Evolutionary conservation across 192 early-diverging fungal species (phyloP), one percentile per base, ranked within the genome.

Genomic region (Linnemannia exigua): DNA sequence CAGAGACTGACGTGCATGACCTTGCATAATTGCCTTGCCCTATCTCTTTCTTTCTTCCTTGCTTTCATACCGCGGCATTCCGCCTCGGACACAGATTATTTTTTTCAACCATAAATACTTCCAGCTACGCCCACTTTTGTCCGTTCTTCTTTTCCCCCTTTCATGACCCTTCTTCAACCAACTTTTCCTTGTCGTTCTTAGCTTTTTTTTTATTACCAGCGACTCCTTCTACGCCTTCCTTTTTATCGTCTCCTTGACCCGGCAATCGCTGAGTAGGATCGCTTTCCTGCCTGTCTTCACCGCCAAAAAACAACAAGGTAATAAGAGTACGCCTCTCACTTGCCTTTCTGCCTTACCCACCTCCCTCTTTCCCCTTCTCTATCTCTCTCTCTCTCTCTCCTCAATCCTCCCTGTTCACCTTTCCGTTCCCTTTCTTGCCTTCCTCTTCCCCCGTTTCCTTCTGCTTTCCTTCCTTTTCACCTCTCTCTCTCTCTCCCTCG

Each of bases 211-310:
- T 9, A 63, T 14, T 25, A 14, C 58, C 12, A 3, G 15, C 58
- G 8, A 25, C n/a, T 44, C 41, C 41, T 54, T 63, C 9, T 54
- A 4, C n/a, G 51, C 51, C 51, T 52, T 52, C 48, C 15, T 31
- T 63, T n/a, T 31, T 33, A 15, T 31, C 58, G 58, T 63, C 58
- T 63, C 58, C 58, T 63, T 25, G 58, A 63, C 58, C 54, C 58
- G 58, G 58, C 58, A 63, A 31, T 63, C 58, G 58, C 28, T 31
- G 58, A 15, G 58, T 15, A 63, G 2, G 14, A 63, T 63, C 28
- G 12, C 58, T 63, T 63, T 63, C 58, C 28, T 25, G 58, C 58
- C 12, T 63, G 58, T 25, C 58, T n/a, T 25, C 28, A 63, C 28
- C 28, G 15, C 15, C 9, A 14, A 33, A 31, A 63, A 44, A 44